phyloP scores from a whole-genome alignment of 768 basidiomycete genomes.

The Pleurotus platypus region DNA sequence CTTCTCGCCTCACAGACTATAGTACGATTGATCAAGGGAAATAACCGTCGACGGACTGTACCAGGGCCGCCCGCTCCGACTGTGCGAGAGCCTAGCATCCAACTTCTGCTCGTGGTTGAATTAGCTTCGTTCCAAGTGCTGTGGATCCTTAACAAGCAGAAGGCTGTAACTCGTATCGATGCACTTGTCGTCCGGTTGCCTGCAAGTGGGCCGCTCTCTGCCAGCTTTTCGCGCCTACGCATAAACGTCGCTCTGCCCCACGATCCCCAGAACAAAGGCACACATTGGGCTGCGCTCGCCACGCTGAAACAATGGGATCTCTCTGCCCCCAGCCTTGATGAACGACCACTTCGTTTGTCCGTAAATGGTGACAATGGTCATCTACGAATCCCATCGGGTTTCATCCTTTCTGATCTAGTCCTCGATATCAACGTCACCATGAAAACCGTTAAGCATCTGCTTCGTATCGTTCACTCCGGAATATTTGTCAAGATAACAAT shows the following conservation, averaged over 20 bases:
- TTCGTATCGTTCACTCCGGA: slow-evolving; percentile 48
- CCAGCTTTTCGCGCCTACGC: slow-evolving; percentile 51
- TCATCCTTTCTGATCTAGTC: slow-evolving; percentile 71
- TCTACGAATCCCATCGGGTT: slow-evolving; percentile 79
- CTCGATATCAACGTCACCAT: slow-evolving; percentile 63
- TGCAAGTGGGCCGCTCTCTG: slow-evolving; percentile 19
- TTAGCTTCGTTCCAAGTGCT: slow-evolving; percentile 40
- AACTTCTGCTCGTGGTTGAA: slow-evolving; percentile 30
- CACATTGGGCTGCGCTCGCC: slow-evolving; percentile 72
- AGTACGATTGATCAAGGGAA: slow-evolving; percentile 27
- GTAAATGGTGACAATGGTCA: slow-evolving; percentile 62
- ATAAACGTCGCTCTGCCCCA: slow-evolving; percentile 32
- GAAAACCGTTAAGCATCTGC: slow-evolving; percentile 74
- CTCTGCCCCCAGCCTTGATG: slow-evolving; percentile 27
- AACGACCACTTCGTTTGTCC: slow-evolving; percentile 34
- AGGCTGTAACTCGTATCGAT: slow-evolving; percentile 41
- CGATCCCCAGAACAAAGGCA: slow-evolving; percentile 30
- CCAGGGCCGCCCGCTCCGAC: slow-evolving; percentile 13
- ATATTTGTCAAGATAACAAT: slow-evolving; percentile 49
- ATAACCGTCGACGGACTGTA: slow-evolving; percentile 13
- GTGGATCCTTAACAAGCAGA: slow-evolving; percentile 45
- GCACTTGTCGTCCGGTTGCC: slow-evolving; percentile 24
- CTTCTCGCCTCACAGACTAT: slow-evolving; percentile 57
- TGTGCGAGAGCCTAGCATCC: slow-evolving; percentile 17
- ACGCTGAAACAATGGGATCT: slow-evolving; percentile 52